Conservation (phyloP, 345 rosid genomes). For the Citrus hindsii region DNA sequence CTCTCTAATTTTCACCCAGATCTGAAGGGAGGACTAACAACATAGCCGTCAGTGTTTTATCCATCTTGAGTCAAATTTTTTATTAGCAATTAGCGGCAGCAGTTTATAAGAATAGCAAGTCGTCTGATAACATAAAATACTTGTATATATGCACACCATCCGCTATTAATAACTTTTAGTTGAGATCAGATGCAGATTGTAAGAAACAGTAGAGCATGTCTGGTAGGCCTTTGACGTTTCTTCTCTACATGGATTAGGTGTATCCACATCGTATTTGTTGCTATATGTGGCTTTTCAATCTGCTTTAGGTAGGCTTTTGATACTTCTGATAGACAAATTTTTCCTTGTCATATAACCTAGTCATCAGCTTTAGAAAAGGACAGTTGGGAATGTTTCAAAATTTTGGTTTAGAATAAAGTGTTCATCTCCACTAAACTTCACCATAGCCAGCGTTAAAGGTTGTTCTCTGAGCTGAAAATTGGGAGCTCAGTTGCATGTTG, state of each 20-base stretch:
- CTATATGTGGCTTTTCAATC: background rate
- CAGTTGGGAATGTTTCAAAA: background rate
- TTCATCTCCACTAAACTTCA: background rate
- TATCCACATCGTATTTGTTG: background rate
- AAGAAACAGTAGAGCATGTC: background rate
- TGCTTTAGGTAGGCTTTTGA: background rate
- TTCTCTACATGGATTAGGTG: background rate
- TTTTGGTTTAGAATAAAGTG: background rate
- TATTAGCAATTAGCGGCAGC: background rate
- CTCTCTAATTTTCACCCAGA: background rate
- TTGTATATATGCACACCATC: background rate
- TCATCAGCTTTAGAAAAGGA: background rate
- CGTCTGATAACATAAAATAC: background rate
- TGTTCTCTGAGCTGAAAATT: background rate
- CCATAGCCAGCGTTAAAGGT: background rate
- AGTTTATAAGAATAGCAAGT: background rate
- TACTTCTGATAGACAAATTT: background rate
- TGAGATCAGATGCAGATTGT: background rate
- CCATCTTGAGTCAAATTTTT: background rate
- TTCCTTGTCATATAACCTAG: background rate
- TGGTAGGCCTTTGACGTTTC: background rate
- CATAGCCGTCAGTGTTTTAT: background rate
- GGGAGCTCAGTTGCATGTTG: background rate
- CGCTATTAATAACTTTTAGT: background rate
- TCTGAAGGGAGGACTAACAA: background rate